A percentile compares a stretch with the other conserved stretches of the same genome.
These are phyloP conservation scores for Chalaropsis thielavioides DNA, from an alignment of 2,329 filamentous ascomycete species.

Conservation along the genomic window DNA sequence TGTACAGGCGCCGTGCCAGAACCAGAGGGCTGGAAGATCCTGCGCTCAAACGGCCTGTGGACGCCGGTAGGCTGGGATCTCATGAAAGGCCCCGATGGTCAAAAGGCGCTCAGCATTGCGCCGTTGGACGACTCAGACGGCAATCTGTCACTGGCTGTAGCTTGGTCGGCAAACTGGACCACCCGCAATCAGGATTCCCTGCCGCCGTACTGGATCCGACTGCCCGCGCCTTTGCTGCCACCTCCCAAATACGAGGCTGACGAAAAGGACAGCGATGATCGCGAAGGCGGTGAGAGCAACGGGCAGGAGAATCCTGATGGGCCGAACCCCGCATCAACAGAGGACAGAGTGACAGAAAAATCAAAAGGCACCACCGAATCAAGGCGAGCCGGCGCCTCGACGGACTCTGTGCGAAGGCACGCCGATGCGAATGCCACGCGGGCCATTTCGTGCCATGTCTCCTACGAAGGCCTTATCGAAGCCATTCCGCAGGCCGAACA, in stretches of 20 bases:
- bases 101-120: slow-evolving; percentile 38
- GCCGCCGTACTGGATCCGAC: slow-evolving; percentile 44
- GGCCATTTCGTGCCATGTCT: slow-evolving; percentile 36
- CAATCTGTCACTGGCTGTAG: slow-evolving; percentile 40
- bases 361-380: neutral
- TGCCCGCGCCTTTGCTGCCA: slow-evolving; percentile 26
- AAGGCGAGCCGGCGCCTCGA: slow-evolving; percentile 17
- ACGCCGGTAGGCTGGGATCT: slow-evolving; percentile 44
- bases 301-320: neutral
- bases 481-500: slow-evolving; percentile 30
- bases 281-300: slow-evolving; percentile 3
- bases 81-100: slow-evolving; percentile 38
- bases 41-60: slow-evolving; percentile 45
- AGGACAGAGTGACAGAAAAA: neutral
- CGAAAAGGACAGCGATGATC: neutral
- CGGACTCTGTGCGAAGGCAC: slow-evolving; percentile 27
- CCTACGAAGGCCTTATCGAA: slow-evolving; percentile 32
- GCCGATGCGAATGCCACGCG: slow-evolving; percentile 21
- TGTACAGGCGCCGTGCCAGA: slow-evolving; percentile 40
- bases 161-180: slow-evolving; percentile 43
- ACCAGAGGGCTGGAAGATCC: slow-evolving; percentile 41
- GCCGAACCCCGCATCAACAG: neutral
- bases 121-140: slow-evolving; percentile 47
- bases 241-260: slow-evolving; percentile 16
- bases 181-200: slow-evolving; percentile 36